Conservation (phyloP, 2,329 filamentous ascomycete genomes). For the Aspergillus awamori region DNA sequence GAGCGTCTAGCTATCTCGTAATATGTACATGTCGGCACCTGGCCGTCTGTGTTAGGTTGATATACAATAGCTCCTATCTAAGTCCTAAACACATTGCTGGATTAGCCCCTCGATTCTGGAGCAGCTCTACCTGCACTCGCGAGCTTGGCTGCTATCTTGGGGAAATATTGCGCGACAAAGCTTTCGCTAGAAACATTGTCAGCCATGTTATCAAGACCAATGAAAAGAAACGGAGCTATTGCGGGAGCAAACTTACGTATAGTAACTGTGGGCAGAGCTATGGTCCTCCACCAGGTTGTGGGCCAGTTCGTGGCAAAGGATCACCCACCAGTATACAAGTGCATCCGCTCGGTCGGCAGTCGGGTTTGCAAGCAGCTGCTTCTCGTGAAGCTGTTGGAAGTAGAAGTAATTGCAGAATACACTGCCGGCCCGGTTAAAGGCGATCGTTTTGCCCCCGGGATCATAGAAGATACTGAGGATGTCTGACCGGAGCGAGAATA, state of each 20-base stretch:
- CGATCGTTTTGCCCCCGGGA: constrained; percentile 75
- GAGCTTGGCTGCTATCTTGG: constrained; percentile 65
- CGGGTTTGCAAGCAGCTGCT: constrained; percentile 45
- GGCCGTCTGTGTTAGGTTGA: neutral
- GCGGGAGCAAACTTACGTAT: constrained; percentile 54
- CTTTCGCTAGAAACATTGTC: constrained; percentile 59
- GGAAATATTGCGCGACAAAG: constrained; percentile 76
- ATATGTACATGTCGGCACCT: neutral
- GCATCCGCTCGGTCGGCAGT: constrained; percentile 65
- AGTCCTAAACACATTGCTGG: neutral
- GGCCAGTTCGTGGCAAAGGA: constrained; percentile 92
- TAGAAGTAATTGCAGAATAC: constrained; percentile 94
- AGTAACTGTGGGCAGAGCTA: constrained; percentile 78
- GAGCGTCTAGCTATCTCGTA: neutral
- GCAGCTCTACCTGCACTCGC: constrained; percentile 24
- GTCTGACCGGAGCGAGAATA: constrained; percentile 71
- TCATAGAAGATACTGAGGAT: constrained; percentile 89
- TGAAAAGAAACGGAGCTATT: neutral
- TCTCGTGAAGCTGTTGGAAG: constrained; percentile 76
- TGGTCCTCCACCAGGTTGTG: constrained; percentile 86
- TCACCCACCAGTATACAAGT: constrained; percentile 87
- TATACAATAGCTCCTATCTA: neutral
- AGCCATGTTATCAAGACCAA: constrained; percentile 1
- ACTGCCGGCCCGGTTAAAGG: constrained; percentile 84
- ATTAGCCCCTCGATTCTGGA: neutral